Evolutionary conservation across 768 basidiomycete species (phyloP), one percentile per base, ranked within the genome.

Genomic region (Phaeotremella skinneri): DNA sequence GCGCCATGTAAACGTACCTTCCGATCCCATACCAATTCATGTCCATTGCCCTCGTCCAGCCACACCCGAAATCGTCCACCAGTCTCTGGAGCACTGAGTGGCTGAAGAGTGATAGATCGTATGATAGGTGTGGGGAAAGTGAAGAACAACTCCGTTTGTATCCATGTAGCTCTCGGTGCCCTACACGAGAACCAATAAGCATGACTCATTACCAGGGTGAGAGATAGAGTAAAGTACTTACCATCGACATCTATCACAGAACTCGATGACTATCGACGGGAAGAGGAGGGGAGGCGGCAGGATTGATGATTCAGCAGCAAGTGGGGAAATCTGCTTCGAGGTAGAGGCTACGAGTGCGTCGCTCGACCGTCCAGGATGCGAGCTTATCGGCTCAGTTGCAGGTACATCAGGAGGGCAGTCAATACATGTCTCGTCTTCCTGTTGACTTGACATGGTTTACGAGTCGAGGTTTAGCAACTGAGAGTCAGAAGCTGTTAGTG

Each of bases 171-270:
- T 67, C 92, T 83, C 67, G 93, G 91, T 37, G 92, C 82, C 92
- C 92, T 93, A 69, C 31, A 17, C 13, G 30, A n/a, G n/a, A n/a
- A n/a, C 45, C n/a, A 27, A 25, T 17, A 17, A 34, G 26, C 1
- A 52, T 11, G 13, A 11, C 25, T 41, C 21, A 26, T 2, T 1
- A 29, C 26, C 47, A 20, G 41, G 2, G 34, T 42, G 14, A 30
- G 52, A 26, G 25, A 16, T 26, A 20, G 4, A 4, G 0, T 11
- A 21, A 56, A 48, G 17, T n/a, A 58, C 83, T 73, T 73, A 89
- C 89, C 89, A 92, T 76, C 88, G 86, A 76, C 90, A 91, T 79
- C 90, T 81, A 75, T 93, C 90, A 76, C 92, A 97, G 72, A 91
- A 97, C 76, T 97, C 92, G 62, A 97, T 88, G 5, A 82, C 83